Evolutionary conservation across 306 rosid species (phyloP).

Genomic region (Prunus mira): DNA sequence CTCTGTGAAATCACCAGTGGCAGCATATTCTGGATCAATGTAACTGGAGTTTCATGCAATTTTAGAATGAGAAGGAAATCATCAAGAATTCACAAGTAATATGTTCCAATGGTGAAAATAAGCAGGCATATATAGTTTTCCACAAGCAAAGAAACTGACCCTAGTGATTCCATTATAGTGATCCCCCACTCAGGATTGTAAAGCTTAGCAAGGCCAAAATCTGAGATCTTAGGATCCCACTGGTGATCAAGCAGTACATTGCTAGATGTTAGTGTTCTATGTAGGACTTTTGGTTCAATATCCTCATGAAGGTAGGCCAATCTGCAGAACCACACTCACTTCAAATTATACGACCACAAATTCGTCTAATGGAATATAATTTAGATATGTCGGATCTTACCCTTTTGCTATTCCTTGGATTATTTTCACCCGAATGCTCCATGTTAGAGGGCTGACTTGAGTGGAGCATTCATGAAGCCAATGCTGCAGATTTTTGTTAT

Average conservation of each 20-base stretch:
- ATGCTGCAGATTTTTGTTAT: constrained; percentile 49
- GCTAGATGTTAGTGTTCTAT: constrained; percentile 47
- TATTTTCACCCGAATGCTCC: constrained; percentile 51
- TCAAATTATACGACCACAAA: not conserved
- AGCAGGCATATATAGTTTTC: not conserved
- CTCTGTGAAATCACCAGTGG: constrained; percentile 26
- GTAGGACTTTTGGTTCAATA: constrained; percentile 55
- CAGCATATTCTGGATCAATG: constrained; percentile 31
- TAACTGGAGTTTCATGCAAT: constrained; percentile 32
- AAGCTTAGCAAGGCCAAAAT: constrained; percentile 49
- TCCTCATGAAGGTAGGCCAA: constrained; percentile 69
- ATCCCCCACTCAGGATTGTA: constrained; percentile 27
- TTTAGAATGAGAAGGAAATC: not conserved
- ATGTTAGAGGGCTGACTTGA: constrained; percentile 52
- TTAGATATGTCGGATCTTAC: constrained; percentile 29
- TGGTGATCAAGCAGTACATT: constrained; percentile 53
- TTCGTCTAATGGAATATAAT: not conserved
- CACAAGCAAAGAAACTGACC: constrained; percentile 32
- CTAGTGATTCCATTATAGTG: constrained; percentile 34
- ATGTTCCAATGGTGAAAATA: not conserved
- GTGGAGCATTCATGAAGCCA: constrained; percentile 60
- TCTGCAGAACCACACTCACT: constrained; percentile 34
- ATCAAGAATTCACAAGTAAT: not conserved
- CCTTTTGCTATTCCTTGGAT: constrained; percentile 65
- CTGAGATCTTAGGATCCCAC: constrained; percentile 58